These are phyloP conservation scores for Fusarium dimerum DNA, from an alignment of 2,329 filamentous ascomycete genomes.

Conservation along the genomic window DNA sequence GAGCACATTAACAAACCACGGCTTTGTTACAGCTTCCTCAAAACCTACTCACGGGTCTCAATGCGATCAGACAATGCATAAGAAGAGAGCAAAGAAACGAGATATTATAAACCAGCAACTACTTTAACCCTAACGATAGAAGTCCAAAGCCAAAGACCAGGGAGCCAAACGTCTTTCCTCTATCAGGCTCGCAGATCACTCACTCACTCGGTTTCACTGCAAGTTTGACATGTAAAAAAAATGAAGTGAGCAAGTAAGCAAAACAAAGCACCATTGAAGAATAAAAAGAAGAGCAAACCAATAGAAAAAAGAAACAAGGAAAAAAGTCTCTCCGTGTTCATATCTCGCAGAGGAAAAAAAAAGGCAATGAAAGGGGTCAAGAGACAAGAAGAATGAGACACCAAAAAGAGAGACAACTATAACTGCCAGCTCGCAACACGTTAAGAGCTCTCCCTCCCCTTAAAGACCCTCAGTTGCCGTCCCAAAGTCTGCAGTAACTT, in stretches of 20 bases:
- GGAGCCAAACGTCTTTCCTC: no score
- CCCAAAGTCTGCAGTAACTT: no score
- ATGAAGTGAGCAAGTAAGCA: not conserved
- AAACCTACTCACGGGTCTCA: no score
- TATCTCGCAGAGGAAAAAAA: not conserved
- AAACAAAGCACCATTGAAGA: not conserved
- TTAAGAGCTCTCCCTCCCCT: not conserved
- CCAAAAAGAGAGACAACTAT: not conserved
- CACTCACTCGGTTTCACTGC: not conserved
- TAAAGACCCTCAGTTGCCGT: not conserved
- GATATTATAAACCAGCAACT: no score
- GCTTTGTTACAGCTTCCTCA: no score
- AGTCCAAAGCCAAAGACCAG: no score
- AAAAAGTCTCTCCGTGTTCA: not conserved
- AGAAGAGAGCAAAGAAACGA: no score
- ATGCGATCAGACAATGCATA: no score
- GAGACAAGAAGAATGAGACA: not conserved
- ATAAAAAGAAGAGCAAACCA: not conserved
- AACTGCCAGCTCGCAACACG: not conserved
- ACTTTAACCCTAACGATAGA: no score
- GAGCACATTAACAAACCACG: no score
- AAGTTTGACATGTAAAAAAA: not conserved
- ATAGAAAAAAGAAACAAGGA: not conserved
- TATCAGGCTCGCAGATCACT: no score
- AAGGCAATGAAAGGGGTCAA: not conserved